Base-by-base conservation (phyloP, 2,329 filamentous ascomycete species). In the Alternaria burnsii region DNA sequence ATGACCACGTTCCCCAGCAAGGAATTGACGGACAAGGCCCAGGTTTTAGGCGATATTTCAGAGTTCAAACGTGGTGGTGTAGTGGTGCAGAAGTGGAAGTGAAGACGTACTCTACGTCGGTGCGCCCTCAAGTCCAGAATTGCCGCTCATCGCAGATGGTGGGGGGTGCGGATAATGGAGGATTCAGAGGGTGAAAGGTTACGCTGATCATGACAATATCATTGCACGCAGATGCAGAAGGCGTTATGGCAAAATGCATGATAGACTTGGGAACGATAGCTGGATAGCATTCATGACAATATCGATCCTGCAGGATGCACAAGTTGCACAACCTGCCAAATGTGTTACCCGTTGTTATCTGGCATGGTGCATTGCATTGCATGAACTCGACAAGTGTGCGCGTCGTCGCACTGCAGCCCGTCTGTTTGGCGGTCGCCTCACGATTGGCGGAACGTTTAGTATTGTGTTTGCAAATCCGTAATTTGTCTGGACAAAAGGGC, bases 1-100 rank as follows among this genome's bases (percentile, higher is more conserved):
- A 91, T 90, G 65, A 95, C 92, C 0, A 94, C 91, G 0, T 95
- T 95, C 78, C 92, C 92, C 5, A 92, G 88, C 72, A 93, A 92
- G 80, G 90, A 94, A 55, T 86, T 94, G 65, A 88, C 85, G 2
- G 91, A 95, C 71, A 89, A 89, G 77, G 71, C 75, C 47, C 77
- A 75, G 65, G 80, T 74, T 56, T 70, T 82, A 62, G 83, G 80
- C 42, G 84, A 84, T 52, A 77, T 84, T 73, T 62, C 75, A 3
- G 82, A 84, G 61, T 82, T 84, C 70, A 83, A 83, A 78, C 77
- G 83, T 14, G 84, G 84, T 24, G 84, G 83, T 1, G 82, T 84
- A n/a, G 81, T 86, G 34, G 83, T 86, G 59, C 84, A 86, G 72
- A 86, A 85, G 74, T 86, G 84, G 84, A 82, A 75, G 57, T 79